phyloP scores from a whole-genome alignment of 306 rosid genomes.

The Cicer arietinum region DNA sequence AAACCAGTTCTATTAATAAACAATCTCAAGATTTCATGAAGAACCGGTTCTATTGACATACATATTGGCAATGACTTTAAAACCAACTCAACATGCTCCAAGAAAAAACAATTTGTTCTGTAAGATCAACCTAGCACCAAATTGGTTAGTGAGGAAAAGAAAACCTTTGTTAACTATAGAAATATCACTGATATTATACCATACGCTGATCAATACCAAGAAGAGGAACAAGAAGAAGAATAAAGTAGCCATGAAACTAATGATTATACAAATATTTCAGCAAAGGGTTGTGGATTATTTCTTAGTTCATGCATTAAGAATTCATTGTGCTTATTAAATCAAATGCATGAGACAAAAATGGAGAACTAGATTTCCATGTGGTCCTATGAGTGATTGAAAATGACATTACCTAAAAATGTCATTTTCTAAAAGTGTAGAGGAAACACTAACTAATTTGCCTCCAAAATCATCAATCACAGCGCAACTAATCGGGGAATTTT shows the following conservation, averaged over 20 bases:
- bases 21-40: slow-evolving; percentile 86
- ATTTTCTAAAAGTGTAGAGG: too few relatives aligned
- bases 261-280: slow-evolving; percentile 54
- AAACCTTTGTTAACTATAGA: too few relatives aligned
- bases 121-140: slow-evolving; percentile 60
- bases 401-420: too few relatives aligned
- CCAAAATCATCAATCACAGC: too few relatives aligned
- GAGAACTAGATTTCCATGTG: slow-evolving; percentile 50
- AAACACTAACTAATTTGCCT: too few relatives aligned
- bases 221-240: slow-evolving; percentile 58
- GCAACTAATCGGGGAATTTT: too few relatives aligned
- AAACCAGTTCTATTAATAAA: slow-evolving; percentile 65
- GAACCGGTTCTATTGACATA: slow-evolving; percentile 85
- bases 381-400: slow-evolving; percentile 29
- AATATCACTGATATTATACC: too few relatives aligned
- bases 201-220: too few relatives aligned
- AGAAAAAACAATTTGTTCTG: slow-evolving; percentile 46
- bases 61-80: slow-evolving; percentile 83
- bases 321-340: slow-evolving; percentile 64
- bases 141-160: too few relatives aligned
- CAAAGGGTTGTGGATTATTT: slow-evolving; percentile 84
- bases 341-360: slow-evolving; percentile 63
- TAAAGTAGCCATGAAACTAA: slow-evolving; percentile 65
- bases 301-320: slow-evolving; percentile 60
- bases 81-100: slow-evolving; percentile 60